Evolutionary conservation across 2,329 filamentous ascomycete species (phyloP), one percentile per base, ranked within the genome.

Genomic region (Penicillium sclerotigenum): DNA sequence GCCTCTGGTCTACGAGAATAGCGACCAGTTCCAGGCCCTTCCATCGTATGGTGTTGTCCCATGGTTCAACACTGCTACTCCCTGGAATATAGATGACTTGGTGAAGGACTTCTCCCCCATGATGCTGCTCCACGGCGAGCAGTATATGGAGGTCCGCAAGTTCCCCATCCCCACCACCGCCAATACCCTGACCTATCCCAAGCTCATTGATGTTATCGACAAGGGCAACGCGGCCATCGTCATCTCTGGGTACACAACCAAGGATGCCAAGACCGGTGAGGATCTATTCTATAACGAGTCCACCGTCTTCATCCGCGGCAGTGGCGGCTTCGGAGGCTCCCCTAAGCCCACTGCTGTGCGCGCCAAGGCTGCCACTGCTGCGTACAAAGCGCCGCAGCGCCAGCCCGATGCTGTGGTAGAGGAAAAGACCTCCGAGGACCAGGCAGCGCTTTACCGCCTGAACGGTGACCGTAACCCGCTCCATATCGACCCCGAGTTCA

Each of bases 121-220:
- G 91, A 97, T 97, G 91, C 86, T 99, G 48, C 88, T 99, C 24
- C 94, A 99, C 79, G 94, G 94, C 71, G 94, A 99, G 81, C 94
- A 99, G 77, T 99, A 92, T 79, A 90, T 99, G 62, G 94, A 99
- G 78, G 84, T 99, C 70, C 86, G 87, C 72, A 91, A 93, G 75
- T 95, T 87, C 79, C 94, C 94, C 38, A 89, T 97, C 67, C 93
- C 93, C 34, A 97, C 92, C 31, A 83, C 87, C 53, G 91, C 84
- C 48, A 87, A 85, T 55, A 87, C 96, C 47, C 75, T 89, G 66
- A 90, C 88, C 55, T 85, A 86, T 70, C 88, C 86, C 57, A 87
- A 87, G 73, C 87, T 99, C 56, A 84, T 99, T 59, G 94, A 99
- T 74, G 93, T 97, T 10, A 84, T 97, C 46, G 94, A 99, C 81